A percentile compares a stretch with the other conserved stretches of the same genome.
Conservation (phyloP, 805 yeast genomes). For the Kuraishia hungarica region DNA sequence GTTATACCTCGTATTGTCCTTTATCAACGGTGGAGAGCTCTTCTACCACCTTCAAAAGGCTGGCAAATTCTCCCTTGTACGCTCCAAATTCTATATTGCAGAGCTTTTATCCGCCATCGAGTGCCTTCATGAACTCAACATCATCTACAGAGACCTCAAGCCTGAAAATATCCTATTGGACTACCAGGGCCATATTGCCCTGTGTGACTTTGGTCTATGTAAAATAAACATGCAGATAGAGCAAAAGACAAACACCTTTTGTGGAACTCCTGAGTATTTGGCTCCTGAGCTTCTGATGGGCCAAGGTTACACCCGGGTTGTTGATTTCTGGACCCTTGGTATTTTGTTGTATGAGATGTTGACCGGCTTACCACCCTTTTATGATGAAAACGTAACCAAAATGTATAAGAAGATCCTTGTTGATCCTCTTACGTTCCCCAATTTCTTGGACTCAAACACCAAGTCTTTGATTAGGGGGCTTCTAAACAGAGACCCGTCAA, state of each 20-base stretch:
- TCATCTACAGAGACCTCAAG: conserved; percentile 90
- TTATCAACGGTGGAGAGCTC: conserved; percentile 94
- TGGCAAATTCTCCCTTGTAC: conserved; percentile 79
- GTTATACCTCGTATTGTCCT: conserved; percentile 80
- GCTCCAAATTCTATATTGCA: conserved; percentile 90
- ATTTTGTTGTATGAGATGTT: conserved; percentile 91
- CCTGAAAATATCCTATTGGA: conserved; percentile 94
- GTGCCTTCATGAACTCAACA: conserved; percentile 82
- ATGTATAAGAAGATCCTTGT: conserved; percentile 93
- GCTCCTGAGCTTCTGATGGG: conserved; percentile 92
- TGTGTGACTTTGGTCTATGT: conserved; percentile 96
- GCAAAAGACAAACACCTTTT: conserved; percentile 83
- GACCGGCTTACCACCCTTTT: conserved; percentile 95
- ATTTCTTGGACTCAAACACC: conserved; percentile 79
- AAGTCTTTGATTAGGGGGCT: conserved; percentile 68
- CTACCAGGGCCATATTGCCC: conserved; percentile 95
- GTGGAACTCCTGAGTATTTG: conserved; percentile 96
- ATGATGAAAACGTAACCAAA: conserved; percentile 84
- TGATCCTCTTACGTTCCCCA: conserved; percentile 85
- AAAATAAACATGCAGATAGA: conserved; percentile 89
- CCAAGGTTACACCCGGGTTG: conserved; percentile 90
- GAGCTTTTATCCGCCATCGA: conserved; percentile 91
- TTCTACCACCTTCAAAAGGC: conserved; percentile 91
- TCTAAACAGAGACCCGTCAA: conserved; percentile 76
- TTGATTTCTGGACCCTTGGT: conserved; percentile 99